Percentiles rank a stretch among this genome's conserved stretches.
phyloP scores from a whole-genome alignment of 768 basidiomycete genomes.

The Arthromyces matolae region DNA sequence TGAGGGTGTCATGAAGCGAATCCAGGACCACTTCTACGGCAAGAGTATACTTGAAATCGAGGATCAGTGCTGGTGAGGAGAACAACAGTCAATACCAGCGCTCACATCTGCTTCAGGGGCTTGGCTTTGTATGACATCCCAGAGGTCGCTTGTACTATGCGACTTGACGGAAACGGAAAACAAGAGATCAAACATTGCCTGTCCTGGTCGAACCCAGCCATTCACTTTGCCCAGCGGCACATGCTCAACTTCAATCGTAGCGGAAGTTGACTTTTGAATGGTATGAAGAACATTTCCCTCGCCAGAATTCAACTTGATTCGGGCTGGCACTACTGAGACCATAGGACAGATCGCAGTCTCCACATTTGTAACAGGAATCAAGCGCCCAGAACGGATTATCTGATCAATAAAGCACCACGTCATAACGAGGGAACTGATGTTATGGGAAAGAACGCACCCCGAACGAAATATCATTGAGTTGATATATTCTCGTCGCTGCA shows the following conservation, averaged over 20 bases:
- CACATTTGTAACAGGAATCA: constrained; percentile 27
- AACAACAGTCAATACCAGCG: neutral
- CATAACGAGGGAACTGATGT: neutral
- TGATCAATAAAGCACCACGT: constrained; percentile 7
- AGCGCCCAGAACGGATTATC: constrained; percentile 33
- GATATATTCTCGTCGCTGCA: constrained; percentile 24
- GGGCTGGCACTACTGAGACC: constrained; percentile 28
- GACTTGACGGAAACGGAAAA: constrained; percentile 30
- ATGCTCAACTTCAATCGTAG: constrained; percentile 29
- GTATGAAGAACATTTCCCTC: constrained; percentile 16
- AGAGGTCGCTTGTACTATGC: constrained; percentile 16
- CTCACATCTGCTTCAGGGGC: constrained; percentile 32
- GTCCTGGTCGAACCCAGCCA: constrained; percentile 29
- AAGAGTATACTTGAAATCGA: constrained; percentile 24
- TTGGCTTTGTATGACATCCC: constrained; percentile 26
- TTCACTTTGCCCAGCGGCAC: constrained; percentile 29
- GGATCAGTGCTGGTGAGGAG: neutral
- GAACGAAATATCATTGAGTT: constrained; percentile 26
- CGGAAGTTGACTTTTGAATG: constrained; percentile 25
- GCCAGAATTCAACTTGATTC: constrained; percentile 23
- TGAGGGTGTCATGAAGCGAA: constrained; percentile 18
- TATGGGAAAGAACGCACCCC: constrained; percentile 24
- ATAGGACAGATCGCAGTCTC: constrained; percentile 27
- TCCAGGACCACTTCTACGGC: constrained; percentile 30
- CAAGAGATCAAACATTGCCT: constrained; percentile 26